Percentiles rank a stretch among this genome's conserved stretches.
Conservation (phyloP, 2,329 filamentous ascomycete species). For the Septoria petroselini region DNA sequence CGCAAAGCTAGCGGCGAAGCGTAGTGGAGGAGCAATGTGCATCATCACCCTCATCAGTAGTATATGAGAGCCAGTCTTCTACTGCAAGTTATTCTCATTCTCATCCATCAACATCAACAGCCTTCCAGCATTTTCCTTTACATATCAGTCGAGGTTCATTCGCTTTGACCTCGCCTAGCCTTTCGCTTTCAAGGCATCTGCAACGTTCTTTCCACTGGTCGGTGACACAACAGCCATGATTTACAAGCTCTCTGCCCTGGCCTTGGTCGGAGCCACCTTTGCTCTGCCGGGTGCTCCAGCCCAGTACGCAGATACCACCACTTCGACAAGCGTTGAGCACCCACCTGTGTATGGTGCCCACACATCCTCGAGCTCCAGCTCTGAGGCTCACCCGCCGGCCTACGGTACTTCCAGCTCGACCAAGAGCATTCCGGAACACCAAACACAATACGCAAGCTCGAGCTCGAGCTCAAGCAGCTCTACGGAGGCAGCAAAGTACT, state of each 20-base stretch:
- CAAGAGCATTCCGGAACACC: neutral
- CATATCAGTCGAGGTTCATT: neutral
- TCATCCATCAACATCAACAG: neutral
- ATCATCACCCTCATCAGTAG: slow-evolving; percentile 2
- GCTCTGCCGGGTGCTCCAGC: slow-evolving; percentile 9
- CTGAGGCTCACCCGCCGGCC: neutral
- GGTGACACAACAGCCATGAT: slow-evolving; percentile 10
- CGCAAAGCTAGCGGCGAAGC: slow-evolving; percentile 2
- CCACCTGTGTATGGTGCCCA: neutral
- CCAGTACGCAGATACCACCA: neutral
- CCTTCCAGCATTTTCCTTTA: neutral
- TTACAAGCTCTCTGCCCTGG: slow-evolving; percentile 16
- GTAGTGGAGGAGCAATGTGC: slow-evolving; percentile 1
- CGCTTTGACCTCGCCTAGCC: slow-evolving; percentile 5
- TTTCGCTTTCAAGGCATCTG: neutral
- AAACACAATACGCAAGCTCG: neutral
- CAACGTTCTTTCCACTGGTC: neutral
- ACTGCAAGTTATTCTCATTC: slow-evolving; percentile 2
- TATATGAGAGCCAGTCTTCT: slow-evolving; percentile 10
- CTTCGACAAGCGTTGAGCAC: neutral
- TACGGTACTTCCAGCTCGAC: neutral
- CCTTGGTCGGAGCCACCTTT: slow-evolving; percentile 14
- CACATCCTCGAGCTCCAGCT: neutral
- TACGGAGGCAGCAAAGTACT: neutral
- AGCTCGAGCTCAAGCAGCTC: neutral